Percentiles rank a stretch among this genome's conserved stretches.
Evolutionary conservation across 306 rosid genomes (phyloP).

Genomic region (Citrullus mucosospermus): DNA sequence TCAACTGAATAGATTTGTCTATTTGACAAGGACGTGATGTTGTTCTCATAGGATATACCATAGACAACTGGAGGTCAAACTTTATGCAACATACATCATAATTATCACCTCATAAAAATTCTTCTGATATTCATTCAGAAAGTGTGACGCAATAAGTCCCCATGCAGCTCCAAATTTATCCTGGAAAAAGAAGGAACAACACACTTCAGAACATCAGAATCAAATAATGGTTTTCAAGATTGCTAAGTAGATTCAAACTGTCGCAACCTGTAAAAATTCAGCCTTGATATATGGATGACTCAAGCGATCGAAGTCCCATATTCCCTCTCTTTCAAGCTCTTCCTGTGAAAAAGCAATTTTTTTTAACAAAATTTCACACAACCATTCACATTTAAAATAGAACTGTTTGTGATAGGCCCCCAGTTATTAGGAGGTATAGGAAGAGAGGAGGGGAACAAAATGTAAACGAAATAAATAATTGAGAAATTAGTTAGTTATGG

Average conservation of each 20-base stretch:
- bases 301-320: conserved; percentile 95
- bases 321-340: conserved; percentile 86
- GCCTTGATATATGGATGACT: conserved; percentile 65
- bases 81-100: neutral
- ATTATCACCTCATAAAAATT: conserved; percentile 53
- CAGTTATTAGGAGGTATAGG: no score
- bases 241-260: neutral
- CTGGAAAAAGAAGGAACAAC: conserved; percentile 29
- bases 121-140: conserved; percentile 57
- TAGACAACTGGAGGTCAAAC: neutral
- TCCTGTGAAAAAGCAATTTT: conserved; percentile 33
- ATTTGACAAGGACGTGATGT: neutral
- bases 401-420: neutral
- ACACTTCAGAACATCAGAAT: neutral
- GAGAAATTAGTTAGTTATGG: no score
- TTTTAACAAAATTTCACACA: neutral
- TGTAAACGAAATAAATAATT: no score
- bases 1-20: neutral
- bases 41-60: neutral
- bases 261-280: conserved; percentile 54
- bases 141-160: conserved; percentile 65
- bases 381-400: neutral
- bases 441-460: no score
- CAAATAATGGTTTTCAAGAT: neutral
- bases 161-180: conserved; percentile 70